A percentile compares a stretch with the other conserved stretches of the same genome.
Conservation (phyloP, 441 rosid genomes). For the Syzygium malaccense region DNA sequence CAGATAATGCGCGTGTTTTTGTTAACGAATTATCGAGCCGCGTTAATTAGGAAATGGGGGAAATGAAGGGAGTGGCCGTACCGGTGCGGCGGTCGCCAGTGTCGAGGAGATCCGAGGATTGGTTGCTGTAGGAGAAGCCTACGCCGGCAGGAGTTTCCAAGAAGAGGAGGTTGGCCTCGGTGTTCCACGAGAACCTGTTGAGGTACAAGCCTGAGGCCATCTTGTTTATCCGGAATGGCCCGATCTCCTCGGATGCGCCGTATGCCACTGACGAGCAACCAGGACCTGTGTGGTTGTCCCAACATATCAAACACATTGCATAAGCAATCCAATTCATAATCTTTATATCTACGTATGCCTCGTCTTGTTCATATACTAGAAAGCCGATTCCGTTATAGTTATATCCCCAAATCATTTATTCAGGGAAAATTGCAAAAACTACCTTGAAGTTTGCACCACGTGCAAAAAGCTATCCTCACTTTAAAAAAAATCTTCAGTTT, state of each 20-base stretch:
- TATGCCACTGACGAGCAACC: conserved; percentile 98
- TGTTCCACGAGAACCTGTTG: conserved; percentile 90
- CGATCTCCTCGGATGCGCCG: conserved; percentile 90
- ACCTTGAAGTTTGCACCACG: background rate
- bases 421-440: background rate
- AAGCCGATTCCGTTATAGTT: background rate
- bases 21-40: background rate
- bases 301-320: background rate
- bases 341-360: background rate
- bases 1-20: background rate
- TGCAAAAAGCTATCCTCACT: too few relatives aligned
- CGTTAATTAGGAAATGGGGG: background rate
- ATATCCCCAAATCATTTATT: background rate
- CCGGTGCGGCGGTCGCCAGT: conserved; percentile 92
- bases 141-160: conserved; percentile 97
- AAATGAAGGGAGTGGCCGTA: conserved; percentile 4
- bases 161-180: conserved; percentile 79
- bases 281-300: conserved; percentile 35
- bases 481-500: too few relatives aligned
- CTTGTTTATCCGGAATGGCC: conserved; percentile 84
- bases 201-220: conserved; percentile 70
- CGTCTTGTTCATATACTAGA: background rate
- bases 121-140: conserved; percentile 92
- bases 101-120: conserved; percentile 61
- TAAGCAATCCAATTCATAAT: background rate